These are phyloP conservation scores for Dryadomyces quercus-mongolicae DNA, from an alignment of 2,329 filamentous ascomycete species.

Conservation along the genomic window DNA sequence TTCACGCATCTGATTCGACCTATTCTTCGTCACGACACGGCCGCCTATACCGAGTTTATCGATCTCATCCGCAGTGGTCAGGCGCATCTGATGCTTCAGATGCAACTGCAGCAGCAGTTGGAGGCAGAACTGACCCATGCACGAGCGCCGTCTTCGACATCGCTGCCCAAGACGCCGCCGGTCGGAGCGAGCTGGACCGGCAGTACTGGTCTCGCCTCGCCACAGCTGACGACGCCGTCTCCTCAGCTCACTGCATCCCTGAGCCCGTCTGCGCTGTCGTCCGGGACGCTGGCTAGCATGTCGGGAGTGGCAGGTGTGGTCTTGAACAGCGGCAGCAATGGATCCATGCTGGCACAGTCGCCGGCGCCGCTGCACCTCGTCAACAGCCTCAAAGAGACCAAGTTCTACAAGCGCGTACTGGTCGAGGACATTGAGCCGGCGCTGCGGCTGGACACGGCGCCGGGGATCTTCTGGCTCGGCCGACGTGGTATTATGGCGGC, in stretches of 20 bases:
- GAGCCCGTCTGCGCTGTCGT: slow-evolving; percentile 7
- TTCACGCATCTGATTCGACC: slow-evolving; percentile 76
- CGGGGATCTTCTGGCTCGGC: slow-evolving; percentile 86
- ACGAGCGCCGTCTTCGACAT: slow-evolving; percentile 46
- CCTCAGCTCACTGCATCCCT: slow-evolving; percentile 28
- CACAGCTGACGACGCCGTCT: slow-evolving; percentile 23
- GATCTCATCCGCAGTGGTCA: slow-evolving; percentile 56
- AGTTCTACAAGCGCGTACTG: slow-evolving; percentile 85
- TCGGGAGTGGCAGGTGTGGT: neutral
- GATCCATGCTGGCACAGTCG: neutral
- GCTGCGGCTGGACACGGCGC: slow-evolving; percentile 75
- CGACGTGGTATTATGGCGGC: slow-evolving; percentile 73
- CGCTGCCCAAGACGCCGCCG: slow-evolving; percentile 20
- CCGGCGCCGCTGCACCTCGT: slow-evolving; percentile 25
- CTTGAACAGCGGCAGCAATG: neutral
- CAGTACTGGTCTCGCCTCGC: slow-evolving; percentile 30
- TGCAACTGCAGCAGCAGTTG: slow-evolving; percentile 7
- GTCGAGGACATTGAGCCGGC: slow-evolving; percentile 92
- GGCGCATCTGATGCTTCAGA: slow-evolving; percentile 8
- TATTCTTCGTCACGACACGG: slow-evolving; percentile 69
- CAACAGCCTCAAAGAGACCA: slow-evolving; percentile 62
- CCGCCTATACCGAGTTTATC: slow-evolving; percentile 75
- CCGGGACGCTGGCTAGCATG: slow-evolving; percentile 15
- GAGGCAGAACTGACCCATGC: slow-evolving; percentile 43
- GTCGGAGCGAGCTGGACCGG: slow-evolving; percentile 17